Evolutionary conservation across 495 filamentous ascomycete species (phyloP), one percentile per base, ranked within the genome.

Genomic region (Neurospora sp.): DNA sequence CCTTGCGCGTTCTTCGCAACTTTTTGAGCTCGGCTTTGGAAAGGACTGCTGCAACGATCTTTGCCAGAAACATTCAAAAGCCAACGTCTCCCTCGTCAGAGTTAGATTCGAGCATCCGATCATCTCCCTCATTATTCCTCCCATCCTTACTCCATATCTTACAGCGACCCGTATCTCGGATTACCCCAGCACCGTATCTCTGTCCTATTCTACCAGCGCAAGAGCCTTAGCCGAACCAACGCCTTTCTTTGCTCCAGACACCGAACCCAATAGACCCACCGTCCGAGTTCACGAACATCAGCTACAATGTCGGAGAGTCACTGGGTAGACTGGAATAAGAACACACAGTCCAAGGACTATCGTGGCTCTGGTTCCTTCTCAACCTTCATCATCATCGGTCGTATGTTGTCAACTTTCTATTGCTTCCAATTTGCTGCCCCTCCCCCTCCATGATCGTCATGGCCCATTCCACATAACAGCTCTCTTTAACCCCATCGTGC

Each of bases 301-400:
- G 40, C 54, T 71, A 75, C 71, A 20, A 81, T 81, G 80, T 39
- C 74, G 62, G 73, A 49, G 20, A 31, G 37, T 71, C 62, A 82
- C 73, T 86, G 82, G 82, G 83, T 86, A 72, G 85, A 86, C 77
- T 86, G 83, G 84, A 80, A 78, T 69, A 87, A 87, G 79, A 86
- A 80, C 70, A 83, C 83, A 42, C 78, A 79, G 77, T 86, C 84
- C 39, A 82, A 81, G 75, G 77, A 85, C 82, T 87, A 87, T 75
- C 82, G 83, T 39, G 86, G 85, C 42, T 83, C 86, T 10, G 75
- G 79, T 71, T 87, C 86, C 20, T 98, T 98, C 78, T 94, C 93
- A 82, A 98, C 95, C 69, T 97, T 97, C 82, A 89, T 98, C 75
- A 97, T 98, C 81, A 91, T 98, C 76, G 95, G 94, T 79, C 95